phyloP scores from a whole-genome alignment of 331 rosid species.

The Spiraea crenata region DNA sequence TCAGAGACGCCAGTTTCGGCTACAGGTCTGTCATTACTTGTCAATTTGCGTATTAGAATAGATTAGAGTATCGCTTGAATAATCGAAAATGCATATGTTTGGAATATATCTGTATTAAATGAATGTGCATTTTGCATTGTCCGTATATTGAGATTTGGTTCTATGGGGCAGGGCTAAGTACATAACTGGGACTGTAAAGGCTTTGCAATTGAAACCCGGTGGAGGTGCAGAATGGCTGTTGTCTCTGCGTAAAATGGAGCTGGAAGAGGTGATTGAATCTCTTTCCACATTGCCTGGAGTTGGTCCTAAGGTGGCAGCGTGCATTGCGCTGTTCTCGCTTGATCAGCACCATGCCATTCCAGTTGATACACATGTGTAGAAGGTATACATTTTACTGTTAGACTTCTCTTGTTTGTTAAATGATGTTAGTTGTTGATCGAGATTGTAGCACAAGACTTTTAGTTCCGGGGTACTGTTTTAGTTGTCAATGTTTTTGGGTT shows the following conservation, averaged over 20 bases:
- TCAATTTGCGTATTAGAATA: too few species aligned
- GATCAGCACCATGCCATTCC: conserved; percentile 97
- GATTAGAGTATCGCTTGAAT: too few species aligned
- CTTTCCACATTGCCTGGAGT: conserved; percentile 83
- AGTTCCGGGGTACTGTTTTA: neutral
- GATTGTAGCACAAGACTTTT: neutral
- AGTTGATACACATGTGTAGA: conserved; percentile 96
- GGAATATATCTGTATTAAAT: too few species aligned
- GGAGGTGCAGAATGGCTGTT: conserved; percentile 88
- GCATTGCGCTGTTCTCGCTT: conserved; percentile 90
- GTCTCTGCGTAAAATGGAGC: conserved; percentile 68
- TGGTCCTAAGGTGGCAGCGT: conserved; percentile 98
- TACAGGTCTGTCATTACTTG: too few species aligned
- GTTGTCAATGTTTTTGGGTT: neutral
- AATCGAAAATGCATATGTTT: too few species aligned
- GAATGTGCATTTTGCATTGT: too few species aligned
- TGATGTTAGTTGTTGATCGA: conserved; percentile 10
- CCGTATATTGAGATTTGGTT: neutral
- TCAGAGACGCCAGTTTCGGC: too few species aligned
- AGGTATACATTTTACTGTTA: conserved; percentile 43
- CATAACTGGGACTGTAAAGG: conserved; percentile 59
- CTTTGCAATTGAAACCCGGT: conserved; percentile 57
- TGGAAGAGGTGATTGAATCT: conserved; percentile 55
- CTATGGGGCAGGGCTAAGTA: conserved; percentile 66
- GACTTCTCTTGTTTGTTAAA: neutral